These are phyloP conservation scores for Linderina pennispora DNA, from an alignment of 192 early-diverging fungal genomes.

Conservation along the genomic window DNA sequence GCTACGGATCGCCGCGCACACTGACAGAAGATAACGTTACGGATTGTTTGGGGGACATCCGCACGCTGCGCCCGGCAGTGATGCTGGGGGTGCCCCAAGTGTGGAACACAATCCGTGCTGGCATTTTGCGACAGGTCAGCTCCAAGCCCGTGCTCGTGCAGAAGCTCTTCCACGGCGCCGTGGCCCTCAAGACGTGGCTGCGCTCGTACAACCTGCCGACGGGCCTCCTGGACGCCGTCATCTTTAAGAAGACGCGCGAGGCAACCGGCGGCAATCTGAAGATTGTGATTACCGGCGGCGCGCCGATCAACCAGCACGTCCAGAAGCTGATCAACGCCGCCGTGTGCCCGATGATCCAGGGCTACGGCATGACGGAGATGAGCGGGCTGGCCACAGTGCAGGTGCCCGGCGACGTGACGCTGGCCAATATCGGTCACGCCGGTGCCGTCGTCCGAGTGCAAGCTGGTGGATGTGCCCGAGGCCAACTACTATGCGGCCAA, in stretches of 20 bases:
- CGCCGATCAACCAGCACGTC: conserved; percentile 77
- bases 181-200: conserved; percentile 58
- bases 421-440: conserved; percentile 70
- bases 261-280: conserved; percentile 82
- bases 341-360: conserved; percentile 78
- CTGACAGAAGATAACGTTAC: conserved; percentile 64
- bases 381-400: conserved; percentile 66
- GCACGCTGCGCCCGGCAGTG: conserved; percentile 63
- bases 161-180: conserved; percentile 69
- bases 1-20: conserved; percentile 64
- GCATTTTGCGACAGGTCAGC: conserved; percentile 61
- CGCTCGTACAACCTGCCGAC: conserved; percentile 62
- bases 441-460: conserved; percentile 69
- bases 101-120: conserved; percentile 85
- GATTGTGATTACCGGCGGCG: conserved; percentile 80
- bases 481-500: conserved; percentile 59
- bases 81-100: conserved; percentile 83
- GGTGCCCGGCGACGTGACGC: conserved; percentile 53
- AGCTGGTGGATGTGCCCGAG: conserved; percentile 69
- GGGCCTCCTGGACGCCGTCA: conserved; percentile 60
- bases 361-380: conserved; percentile 84
- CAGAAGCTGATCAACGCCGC: conserved; percentile 75
- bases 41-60: conserved; percentile 70
- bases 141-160: conserved; percentile 48
- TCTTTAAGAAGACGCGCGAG: conserved; percentile 78